Evolutionary conservation across 225 moss, liverwort and hornwort species (phyloP), one percentile per base, ranked within the genome.

Genomic region (Marchantia polymorpha): DNA sequence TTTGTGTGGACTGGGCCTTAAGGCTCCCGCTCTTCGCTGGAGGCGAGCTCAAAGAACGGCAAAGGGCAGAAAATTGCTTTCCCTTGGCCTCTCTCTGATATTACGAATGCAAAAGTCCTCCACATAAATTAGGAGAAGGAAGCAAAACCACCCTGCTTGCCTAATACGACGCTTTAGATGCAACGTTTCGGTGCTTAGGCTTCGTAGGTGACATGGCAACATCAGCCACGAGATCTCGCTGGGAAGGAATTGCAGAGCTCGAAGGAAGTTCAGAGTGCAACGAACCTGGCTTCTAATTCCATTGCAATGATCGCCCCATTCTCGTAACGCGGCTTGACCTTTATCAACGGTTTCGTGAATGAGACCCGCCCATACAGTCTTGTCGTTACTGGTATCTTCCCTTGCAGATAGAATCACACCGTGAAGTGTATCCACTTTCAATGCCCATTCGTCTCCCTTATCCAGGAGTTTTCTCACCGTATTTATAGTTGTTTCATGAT

Each of bases 371-470:
- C 90, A 90, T 29, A 50, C 77, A 27, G 78, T 76, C 54, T 84
- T 88, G 16, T 90, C 90, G 25, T 81, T 83, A 65, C 77, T 78
- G 56, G 61, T 69, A 20, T 81, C 73, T 55, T 83, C 88, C 75
- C 84, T 79, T 9, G 88, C 90, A 48, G 64, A 79, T 8, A 47
- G 63, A 55, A 90, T 76, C 31, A 80, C 73, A 0, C 72, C 74
- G 61, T 88, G 90, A 47, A 90, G 76, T 54, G 80, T 83, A 58
- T 86, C 81, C 70, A 86, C 84, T 80, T 75, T 86, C 22, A 71
- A 69, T 53, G 84, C 88, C 88, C 90, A 88, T 59, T 90, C 86
- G 51, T 88, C 88, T 69, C 84, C 90, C 75, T 85, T 84, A 15
- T 83, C 74, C 46, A 86, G 77, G 54, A 90, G 80, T 46, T 83